Conservation (phyloP, 73 alveolate genomes). For the Uronychia binucleata region DNA sequence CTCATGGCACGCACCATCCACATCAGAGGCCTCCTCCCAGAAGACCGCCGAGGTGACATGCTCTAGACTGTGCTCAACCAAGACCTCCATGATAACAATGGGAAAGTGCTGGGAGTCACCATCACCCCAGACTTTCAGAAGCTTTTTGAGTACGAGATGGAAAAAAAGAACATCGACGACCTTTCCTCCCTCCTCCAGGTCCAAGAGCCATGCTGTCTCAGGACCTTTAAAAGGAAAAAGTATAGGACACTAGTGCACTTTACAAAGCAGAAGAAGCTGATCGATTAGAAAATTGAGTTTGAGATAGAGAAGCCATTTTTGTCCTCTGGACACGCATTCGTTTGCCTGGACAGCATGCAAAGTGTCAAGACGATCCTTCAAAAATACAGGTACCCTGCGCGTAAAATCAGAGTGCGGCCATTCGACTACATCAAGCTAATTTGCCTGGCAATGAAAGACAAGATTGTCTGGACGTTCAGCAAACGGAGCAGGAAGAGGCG, state of each 20-base stretch:
- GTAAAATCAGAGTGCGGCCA: constrained; percentile 1
- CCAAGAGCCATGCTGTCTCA: constrained; percentile 12
- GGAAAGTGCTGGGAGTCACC: constrained; percentile 51
- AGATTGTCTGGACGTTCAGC: not conserved
- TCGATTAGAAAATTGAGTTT: constrained; percentile 37
- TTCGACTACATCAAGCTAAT: not conserved
- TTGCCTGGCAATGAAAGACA: constrained; percentile 4
- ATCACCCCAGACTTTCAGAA: constrained; percentile 54
- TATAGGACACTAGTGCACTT: constrained; percentile 9
- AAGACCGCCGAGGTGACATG: constrained; percentile 58
- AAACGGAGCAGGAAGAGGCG: constrained; percentile 8
- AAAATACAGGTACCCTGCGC: constrained; percentile 16
- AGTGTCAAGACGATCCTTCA: constrained; percentile 39
- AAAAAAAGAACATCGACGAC: constrained; percentile 52
- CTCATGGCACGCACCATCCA: constrained; percentile 63
- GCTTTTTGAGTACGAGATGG: constrained; percentile 51
- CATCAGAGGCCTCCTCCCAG: constrained; percentile 59
- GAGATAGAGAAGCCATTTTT: constrained; percentile 58
- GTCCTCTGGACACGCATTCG: constrained; percentile 66
- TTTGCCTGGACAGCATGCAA: constrained; percentile 47
- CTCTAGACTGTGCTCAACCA: constrained; percentile 29
- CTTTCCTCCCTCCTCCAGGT: constrained; percentile 3
- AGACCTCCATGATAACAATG: constrained; percentile 20
- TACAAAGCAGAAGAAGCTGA: not conserved
- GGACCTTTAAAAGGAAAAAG: not conserved